Base-by-base conservation (phyloP, 164 flowering plant species). In the Macadamia tetraphylla region DNA sequence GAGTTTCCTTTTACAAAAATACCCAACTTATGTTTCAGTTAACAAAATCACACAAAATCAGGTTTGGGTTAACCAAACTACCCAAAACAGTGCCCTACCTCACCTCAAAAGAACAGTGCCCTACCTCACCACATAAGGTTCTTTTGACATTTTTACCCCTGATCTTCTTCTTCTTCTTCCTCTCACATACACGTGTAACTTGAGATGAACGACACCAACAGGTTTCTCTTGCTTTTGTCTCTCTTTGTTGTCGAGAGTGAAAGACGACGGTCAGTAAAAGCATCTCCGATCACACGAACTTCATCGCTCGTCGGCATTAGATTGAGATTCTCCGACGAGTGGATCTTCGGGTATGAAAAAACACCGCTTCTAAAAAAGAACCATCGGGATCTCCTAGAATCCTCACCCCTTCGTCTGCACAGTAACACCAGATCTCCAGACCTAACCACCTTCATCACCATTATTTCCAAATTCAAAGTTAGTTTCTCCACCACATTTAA, bases 391-490 rank as follows among this genome's bases (percentile, higher is more conserved):
- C 96, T 86, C 98, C 98, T 1, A 95, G 81, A 73, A 94, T 3
- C 98, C 98, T 74, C 95, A 51, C 90, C 90, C 15, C 77, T 80
- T 95, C 99, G 78, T 95, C 99, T 10, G 97, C 99, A 73, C 80
- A 71, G 67, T 74, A 29, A 67, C 72, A 42, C 77, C 82, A 95
- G 76, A 80, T 95, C 99, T 18, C 99, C 99, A 23, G 99, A 95
- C 66, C 99, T 83, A 68, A 95, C 98, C 60, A 95, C 99, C 99
- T 94, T 71, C 74, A 80, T 23, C 67, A 63, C 55, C n/a, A 10
- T 11, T 23, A 23, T 23, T 23, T 23, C 17, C 44, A 32, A 58
- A 35, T 35, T 30, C 10, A 29, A 23, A 57, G 1, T 17, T 7
- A 53, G 15, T 12, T 14, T 17, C 23, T 23, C 14, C 18, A 53